Conservation (phyloP, 1,284 basidiomycete species). For the Fistulinella cinereoalba region DNA sequence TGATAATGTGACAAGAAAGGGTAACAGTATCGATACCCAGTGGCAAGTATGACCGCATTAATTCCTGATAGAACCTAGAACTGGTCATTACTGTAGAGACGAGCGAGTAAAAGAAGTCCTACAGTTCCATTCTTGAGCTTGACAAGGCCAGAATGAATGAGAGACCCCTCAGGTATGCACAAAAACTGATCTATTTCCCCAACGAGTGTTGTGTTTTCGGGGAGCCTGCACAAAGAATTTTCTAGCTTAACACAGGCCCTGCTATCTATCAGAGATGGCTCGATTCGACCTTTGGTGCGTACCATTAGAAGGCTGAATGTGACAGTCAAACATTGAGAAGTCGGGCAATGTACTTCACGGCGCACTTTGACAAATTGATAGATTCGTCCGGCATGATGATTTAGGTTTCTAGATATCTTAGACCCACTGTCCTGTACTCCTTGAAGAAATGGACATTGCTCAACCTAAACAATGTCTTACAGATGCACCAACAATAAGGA, state of each 20-base stretch:
- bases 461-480: not conserved
- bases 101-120: not conserved
- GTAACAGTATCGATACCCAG: constrained; percentile 10
- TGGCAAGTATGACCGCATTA: constrained; percentile 10
- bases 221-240: constrained; percentile 1
- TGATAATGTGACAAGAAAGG: constrained; percentile 18
- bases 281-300: no score
- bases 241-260: not conserved
- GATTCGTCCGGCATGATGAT: constrained; percentile 4
- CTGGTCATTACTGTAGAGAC: not conserved
- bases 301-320: constrained; percentile 6
- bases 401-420: constrained; percentile 18
- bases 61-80: constrained; percentile 13
- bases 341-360: fast-evolving
- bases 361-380: constrained; percentile 19
- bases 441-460: not conserved
- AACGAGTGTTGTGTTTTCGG: constrained; percentile 12
- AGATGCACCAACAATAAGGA: constrained; percentile 45
- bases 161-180: constrained; percentile 1
- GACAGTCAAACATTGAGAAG: not conserved
- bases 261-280: not conserved
- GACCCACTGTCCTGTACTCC: constrained; percentile 7
- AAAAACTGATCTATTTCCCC: constrained; percentile 18
- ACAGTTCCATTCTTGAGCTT: constrained; percentile 17
- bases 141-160: constrained; percentile 12